Conservation (phyloP, 192 early-diverging fungal species). For the Gigaspora rosea region DNA sequence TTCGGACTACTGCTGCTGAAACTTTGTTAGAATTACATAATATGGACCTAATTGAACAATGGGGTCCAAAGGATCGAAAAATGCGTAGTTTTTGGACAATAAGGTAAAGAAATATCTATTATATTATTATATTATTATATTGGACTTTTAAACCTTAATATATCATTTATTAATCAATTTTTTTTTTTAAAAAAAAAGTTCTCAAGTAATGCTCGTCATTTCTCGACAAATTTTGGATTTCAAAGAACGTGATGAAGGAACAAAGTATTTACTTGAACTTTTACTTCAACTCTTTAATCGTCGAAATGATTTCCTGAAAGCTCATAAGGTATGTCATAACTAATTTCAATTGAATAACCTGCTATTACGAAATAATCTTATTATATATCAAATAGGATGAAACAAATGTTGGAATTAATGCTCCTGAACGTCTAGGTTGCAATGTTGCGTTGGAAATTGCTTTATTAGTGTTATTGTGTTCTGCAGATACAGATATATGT, state of each 20-base stretch:
- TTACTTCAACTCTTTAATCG: slow-evolving; percentile 66
- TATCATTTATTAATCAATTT: background rate
- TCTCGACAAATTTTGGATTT: slow-evolving; percentile 78
- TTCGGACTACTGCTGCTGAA: slow-evolving; percentile 72
- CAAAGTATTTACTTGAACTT: slow-evolving; percentile 66
- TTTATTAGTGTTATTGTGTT: slow-evolving; percentile 75
- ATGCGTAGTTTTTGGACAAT: slow-evolving; percentile 83
- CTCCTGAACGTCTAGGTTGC: slow-evolving; percentile 66
- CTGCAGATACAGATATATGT: slow-evolving; percentile 68
- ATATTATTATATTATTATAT: background rate
- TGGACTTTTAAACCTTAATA: background rate
- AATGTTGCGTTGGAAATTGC: slow-evolving; percentile 74
- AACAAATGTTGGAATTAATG: slow-evolving; percentile 55
- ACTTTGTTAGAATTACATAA: slow-evolving; percentile 75
- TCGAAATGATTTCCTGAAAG: slow-evolving; percentile 60
- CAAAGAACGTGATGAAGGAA: slow-evolving; percentile 64
- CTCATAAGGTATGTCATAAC: slow-evolving; percentile 43
- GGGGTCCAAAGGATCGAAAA: slow-evolving; percentile 74
- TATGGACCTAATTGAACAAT: slow-evolving; percentile 68
- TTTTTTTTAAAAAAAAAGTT: slow-evolving; percentile 38
- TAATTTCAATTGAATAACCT: background rate
- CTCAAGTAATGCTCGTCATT: slow-evolving; percentile 63
- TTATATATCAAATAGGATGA: slow-evolving; percentile 38
- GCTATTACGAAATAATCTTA: background rate
- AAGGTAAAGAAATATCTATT: slow-evolving; percentile 32